Percentiles rank a stretch among this genome's conserved stretches.
Conservation (phyloP, 805 yeast species). For the Cyberlindnera euphorbiae region DNA sequence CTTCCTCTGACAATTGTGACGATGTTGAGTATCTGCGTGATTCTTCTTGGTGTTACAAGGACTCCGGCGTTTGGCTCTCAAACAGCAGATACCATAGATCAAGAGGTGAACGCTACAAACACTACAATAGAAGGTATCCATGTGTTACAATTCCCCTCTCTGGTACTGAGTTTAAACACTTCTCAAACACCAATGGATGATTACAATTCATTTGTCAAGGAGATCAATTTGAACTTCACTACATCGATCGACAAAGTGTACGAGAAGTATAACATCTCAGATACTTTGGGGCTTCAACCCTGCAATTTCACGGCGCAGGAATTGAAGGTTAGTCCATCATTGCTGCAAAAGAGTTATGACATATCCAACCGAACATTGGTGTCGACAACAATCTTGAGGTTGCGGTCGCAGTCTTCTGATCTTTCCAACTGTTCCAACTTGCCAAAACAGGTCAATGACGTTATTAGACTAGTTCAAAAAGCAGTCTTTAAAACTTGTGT, state of each 20-base stretch:
- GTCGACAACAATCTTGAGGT: too few species aligned
- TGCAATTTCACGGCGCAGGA: too few species aligned
- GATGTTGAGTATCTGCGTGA: conserved; percentile 3
- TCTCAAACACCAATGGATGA: too few species aligned
- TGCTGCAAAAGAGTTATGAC: too few species aligned
- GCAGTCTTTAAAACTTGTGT: background rate
- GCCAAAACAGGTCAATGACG: background rate
- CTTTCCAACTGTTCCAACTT: too few species aligned
- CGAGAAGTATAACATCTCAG: conserved; percentile 6
- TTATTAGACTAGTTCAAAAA: background rate
- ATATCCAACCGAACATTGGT: too few species aligned
- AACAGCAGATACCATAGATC: background rate
- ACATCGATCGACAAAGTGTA: conserved; percentile 1
- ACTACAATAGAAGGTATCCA: background rate
- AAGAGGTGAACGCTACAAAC: background rate
- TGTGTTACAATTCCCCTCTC: background rate
- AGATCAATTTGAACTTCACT: conserved; percentile 1
- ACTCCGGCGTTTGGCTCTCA: too few species aligned
- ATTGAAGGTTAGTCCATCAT: too few species aligned
- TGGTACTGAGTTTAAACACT: too few species aligned
- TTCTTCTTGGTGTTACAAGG: conserved; percentile 2
- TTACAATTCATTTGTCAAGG: background rate
- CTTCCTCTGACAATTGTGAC: conserved; percentile 3
- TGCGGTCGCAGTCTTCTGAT: too few species aligned
- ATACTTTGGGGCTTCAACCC: too few species aligned